Percentiles rank a stretch among this genome's conserved stretches.
phyloP scores from a whole-genome alignment of 768 basidiomycete genomes.

The Chalciporus piperatus region DNA sequence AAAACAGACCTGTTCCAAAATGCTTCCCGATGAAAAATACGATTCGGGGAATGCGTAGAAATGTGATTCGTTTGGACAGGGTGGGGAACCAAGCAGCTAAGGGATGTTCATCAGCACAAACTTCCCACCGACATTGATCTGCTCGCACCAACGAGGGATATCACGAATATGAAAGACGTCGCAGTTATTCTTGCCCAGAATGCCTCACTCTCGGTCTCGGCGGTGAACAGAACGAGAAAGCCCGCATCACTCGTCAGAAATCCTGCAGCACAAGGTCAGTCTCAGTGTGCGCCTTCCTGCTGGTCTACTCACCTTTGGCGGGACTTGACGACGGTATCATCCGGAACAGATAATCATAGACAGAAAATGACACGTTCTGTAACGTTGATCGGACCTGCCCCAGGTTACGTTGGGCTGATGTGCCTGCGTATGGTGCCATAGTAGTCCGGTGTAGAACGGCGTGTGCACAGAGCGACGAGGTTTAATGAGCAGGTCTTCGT shows the following conservation, averaged over 20 bases:
- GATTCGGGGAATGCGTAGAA: constrained; percentile 60
- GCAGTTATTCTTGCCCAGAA: constrained; percentile 10
- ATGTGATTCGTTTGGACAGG: constrained; percentile 51
- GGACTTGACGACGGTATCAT: background rate
- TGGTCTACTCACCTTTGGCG: background rate
- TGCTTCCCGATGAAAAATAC: constrained; percentile 86
- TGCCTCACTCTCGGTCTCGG: background rate
- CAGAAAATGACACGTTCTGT: background rate
- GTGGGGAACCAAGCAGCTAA: constrained; percentile 73
- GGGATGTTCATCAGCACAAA: background rate
- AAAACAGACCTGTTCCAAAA: constrained; percentile 64
- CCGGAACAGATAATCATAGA: background rate
- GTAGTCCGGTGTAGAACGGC: background rate
- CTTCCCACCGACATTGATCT: background rate
- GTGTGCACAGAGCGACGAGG: background rate
- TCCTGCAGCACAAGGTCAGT: background rate
- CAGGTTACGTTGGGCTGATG: background rate
- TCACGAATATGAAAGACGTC: constrained; percentile 46
- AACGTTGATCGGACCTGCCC: background rate
- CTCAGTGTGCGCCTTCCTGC: no score
- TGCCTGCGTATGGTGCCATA: background rate
- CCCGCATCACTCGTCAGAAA: background rate
- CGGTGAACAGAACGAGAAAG: background rate
- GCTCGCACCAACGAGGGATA: constrained; percentile 64
- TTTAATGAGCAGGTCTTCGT: background rate